These are phyloP conservation scores for Fusarium pseudonygamai DNA, from an alignment of 2,329 filamentous ascomycete genomes.

Conservation along the genomic window DNA sequence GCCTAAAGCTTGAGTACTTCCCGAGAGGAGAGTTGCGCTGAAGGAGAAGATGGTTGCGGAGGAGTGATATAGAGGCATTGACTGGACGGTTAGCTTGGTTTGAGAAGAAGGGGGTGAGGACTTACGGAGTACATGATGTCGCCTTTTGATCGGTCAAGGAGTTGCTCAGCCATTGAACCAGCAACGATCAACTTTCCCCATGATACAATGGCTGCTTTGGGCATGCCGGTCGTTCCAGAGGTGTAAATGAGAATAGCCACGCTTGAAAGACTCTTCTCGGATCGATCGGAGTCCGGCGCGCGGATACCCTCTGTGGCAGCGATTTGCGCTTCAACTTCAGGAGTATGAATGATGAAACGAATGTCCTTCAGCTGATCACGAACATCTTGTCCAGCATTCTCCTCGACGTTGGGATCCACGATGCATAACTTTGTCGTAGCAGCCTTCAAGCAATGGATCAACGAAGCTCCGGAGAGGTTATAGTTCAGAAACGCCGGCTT, in stretches of 20 bases:
- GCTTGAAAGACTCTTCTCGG: slow-evolving; percentile 59
- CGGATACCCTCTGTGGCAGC: slow-evolving; percentile 61
- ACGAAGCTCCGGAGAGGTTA: slow-evolving; percentile 75
- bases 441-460: slow-evolving; percentile 78
- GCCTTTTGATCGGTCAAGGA: slow-evolving; percentile 65
- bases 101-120: not conserved
- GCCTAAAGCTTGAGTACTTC: slow-evolving; percentile 75
- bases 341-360: slow-evolving; percentile 69
- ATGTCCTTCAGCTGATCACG: slow-evolving; percentile 59
- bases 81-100: slow-evolving; percentile 53
- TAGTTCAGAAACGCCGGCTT: slow-evolving; percentile 90
- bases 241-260: slow-evolving; percentile 85
- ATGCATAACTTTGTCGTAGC: slow-evolving; percentile 74
- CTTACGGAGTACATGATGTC: slow-evolving; percentile 81
- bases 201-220: slow-evolving; percentile 81
- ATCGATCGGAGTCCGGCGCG: slow-evolving; percentile 65
- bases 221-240: slow-evolving; percentile 84
- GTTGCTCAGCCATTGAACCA: slow-evolving; percentile 49
- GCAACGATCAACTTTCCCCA: slow-evolving; percentile 72
- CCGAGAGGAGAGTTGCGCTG: slow-evolving; percentile 65
- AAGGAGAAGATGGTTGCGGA: slow-evolving; percentile 79
- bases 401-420: slow-evolving; percentile 69
- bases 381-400: slow-evolving; percentile 67
- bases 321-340: slow-evolving; percentile 65
- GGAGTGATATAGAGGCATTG: slow-evolving; percentile 90